Base-by-base conservation (phyloP, 768 basidiomycete species). In the Phallus indusiatus region DNA sequence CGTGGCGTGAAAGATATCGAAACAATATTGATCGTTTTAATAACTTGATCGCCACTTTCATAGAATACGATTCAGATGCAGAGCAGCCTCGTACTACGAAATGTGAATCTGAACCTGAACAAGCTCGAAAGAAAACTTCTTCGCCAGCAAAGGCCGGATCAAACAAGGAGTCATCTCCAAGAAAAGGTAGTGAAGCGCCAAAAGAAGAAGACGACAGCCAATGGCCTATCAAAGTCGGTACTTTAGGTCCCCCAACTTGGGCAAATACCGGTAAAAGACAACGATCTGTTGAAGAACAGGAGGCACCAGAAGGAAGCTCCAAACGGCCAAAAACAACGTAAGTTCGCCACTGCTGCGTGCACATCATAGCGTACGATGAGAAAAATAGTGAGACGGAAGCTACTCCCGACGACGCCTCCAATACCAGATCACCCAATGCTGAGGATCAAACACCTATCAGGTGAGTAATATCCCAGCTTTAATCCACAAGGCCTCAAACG, bases 1-100 rank as follows among this genome's bases (percentile, higher is more conserved):
- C 89, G 16, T 92, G 89, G 89, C 81, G 90, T 24, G 89, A 92
- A 67, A 78, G 90, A 28, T 92, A 92, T 74, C 90, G 91, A 75
- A 91, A 91, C 71, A 86, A 92, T 61, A 74, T 86, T 0, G 67
- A 72, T 7, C 81, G 88, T 10, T 76, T 91, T 37, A 88, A 91
- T 66, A 66, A 66, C 11, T 70, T 80, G 56, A 90, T 92, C 55
- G 70, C 81, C 1, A 73, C 73, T 5, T 82, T 90, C 12, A 87
- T 91, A 1, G 83, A 81, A 24, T 77, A 83, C 67, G 85, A 83
- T 64, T 84, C 86, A 1, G 70, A 70, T 0, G 80, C 76, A 9
- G 88, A 87, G 21, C 86, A 87, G 16, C 42, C 42, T 2, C 5
- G n/a, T 42, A n/a, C 36, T 37, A 37, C 12, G 42, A 12, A 42